Percentiles rank a stretch among this genome's conserved stretches.
Evolutionary conservation across 2,329 filamentous ascomycete genomes (phyloP).

Genomic region (Onygena corvina): DNA sequence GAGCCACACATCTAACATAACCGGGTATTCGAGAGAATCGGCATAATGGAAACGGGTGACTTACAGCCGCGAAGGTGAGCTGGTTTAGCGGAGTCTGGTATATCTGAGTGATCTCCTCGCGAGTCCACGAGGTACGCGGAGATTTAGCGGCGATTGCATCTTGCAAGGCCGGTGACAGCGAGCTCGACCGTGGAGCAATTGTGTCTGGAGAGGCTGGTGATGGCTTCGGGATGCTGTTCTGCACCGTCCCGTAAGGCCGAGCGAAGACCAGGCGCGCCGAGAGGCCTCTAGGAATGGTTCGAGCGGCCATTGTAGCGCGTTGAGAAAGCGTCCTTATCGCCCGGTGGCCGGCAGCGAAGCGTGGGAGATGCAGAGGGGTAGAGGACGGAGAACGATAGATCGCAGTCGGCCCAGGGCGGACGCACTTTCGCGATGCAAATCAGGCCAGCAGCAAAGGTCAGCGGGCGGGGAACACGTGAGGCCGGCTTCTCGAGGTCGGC

Average conservation of each 20-base stretch:
- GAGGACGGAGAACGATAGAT: background rate
- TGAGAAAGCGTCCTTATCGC: background rate
- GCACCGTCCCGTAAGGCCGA: slow-evolving; percentile 31
- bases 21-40: background rate
- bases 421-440: background rate
- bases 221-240: slow-evolving; percentile 15
- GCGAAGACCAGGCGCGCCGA: slow-evolving; percentile 20
- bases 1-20: background rate
- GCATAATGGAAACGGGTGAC: slow-evolving; percentile 7
- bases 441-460: slow-evolving; percentile 1
- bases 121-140: slow-evolving; percentile 65
- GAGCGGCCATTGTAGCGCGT: slow-evolving; percentile 9
- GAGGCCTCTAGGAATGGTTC: slow-evolving; percentile 21
- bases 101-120: slow-evolving; percentile 66
- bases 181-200: slow-evolving; percentile 12
- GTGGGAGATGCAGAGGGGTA: no score
- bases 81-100: slow-evolving; percentile 75
- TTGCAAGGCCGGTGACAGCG: slow-evolving; percentile 24
- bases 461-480: slow-evolving; percentile 2
- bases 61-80: slow-evolving; percentile 60
- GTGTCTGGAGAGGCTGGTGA: slow-evolving; percentile 21
- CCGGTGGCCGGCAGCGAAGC: background rate
- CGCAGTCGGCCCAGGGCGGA: background rate
- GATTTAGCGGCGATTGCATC: slow-evolving; percentile 27
- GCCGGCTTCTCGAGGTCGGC: no score